Conservation (phyloP, 768 basidiomycete genomes). For the Cystoderma amianthinum region DNA sequence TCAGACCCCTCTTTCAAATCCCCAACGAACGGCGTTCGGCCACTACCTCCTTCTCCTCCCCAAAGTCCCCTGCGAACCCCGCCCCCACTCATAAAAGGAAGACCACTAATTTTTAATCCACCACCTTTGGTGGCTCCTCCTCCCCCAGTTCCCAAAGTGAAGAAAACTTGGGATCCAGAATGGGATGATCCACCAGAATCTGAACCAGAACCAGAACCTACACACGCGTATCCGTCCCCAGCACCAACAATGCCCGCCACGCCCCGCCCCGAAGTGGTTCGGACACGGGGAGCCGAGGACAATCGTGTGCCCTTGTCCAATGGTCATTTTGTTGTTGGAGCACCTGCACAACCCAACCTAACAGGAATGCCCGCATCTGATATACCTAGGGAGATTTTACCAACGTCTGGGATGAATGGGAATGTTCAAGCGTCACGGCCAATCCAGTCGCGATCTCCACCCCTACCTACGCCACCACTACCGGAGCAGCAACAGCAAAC, state of each 20-base stretch:
- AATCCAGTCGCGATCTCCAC: not conserved
- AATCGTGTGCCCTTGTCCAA: no score
- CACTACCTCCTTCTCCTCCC: constrained; percentile 10
- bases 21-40: constrained; percentile 1
- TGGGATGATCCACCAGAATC: not conserved
- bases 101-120: constrained; percentile 56
- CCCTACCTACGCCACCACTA: not conserved
- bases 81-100: constrained; percentile 25
- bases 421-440: no score
- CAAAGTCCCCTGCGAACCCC: constrained; percentile 16
- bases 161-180: constrained; percentile 3
- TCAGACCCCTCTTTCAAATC: not conserved
- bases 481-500: not conserved
- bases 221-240: not conserved
- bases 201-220: constrained; percentile 2
- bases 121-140: constrained; percentile 6
- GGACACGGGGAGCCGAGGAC: no score
- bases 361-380: no score
- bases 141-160: constrained; percentile 6
- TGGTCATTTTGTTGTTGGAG: no score
- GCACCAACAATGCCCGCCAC: no score
- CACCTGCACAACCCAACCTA: no score
- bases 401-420: no score
- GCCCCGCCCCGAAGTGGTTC: no score
- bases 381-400: no score